Evolutionary conservation across 805 yeast species (phyloP), one percentile per base, ranked within the genome.

Genomic region (Teunomyces pallodes): DNA sequence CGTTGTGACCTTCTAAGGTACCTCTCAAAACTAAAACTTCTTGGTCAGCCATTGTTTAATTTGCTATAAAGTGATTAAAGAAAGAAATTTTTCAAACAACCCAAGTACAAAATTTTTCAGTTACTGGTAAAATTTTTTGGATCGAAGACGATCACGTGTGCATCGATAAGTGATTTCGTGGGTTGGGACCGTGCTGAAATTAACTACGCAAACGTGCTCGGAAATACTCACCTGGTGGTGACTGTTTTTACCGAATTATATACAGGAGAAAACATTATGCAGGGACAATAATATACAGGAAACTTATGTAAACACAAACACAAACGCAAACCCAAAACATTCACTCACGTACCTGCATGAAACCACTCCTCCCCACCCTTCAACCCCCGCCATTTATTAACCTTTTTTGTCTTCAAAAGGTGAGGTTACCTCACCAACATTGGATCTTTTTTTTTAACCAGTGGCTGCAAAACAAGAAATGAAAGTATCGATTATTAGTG

Each of bases 21-120:
- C 98, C 99, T 86, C 98, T 91, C 77, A 94, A 88, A 78, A 92
- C 97, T 82, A 92, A 84, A 85, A 91, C 96, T 88, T 91, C 97
- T 78, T 82, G 86, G 69, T 81, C 82, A 77, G 90, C 80, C 91
- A 86, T 86, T 52, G 52, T 66, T 44, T 40, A 43, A 20, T 20
- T 20, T 48, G 31, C 42, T 30, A 42, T 31, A 47, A 36, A 29
- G 36, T 47, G 26, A 42, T 44, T 48, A 43, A 26, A 31, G 45
- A 39, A 42, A 31, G 32, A 32, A 14, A 41, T 33, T 28, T 29
- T 30, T 40, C 27, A 29, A 20, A 20, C 6, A 20, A 20, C 24
- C 29, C n/a, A 3, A 6, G 17, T 26, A 26, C 9, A 38, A 35
- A 39, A 17, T 39, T 31, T 48, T 40, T 39, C 39, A 20, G 45